Evolutionary conservation across 2,329 filamentous ascomycete genomes (phyloP).

Genomic region (Nemania sp.): DNA sequence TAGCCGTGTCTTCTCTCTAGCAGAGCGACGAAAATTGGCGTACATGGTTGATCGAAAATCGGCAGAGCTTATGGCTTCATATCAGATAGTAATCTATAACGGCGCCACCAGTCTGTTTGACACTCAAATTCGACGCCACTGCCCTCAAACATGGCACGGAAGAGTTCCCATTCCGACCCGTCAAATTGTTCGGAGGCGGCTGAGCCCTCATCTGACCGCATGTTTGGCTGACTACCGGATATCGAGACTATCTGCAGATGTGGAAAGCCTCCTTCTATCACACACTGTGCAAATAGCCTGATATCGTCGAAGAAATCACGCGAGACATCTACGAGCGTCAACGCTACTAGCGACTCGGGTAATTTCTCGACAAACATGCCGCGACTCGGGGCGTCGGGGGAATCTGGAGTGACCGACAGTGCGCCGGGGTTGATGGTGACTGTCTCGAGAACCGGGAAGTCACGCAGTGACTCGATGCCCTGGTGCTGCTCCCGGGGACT

Average conservation of each 20-base stretch:
- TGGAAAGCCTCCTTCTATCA: slow-evolving; percentile 33
- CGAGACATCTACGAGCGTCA: slow-evolving; percentile 38
- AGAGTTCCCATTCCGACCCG: slow-evolving; percentile 35
- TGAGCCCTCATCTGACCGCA: slow-evolving; percentile 24
- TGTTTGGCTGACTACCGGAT: slow-evolving; percentile 33
- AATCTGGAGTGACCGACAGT: slow-evolving; percentile 4
- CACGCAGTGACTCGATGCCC: slow-evolving; percentile 39
- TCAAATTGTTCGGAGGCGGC: slow-evolving; percentile 21
- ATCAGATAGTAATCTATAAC: slow-evolving; percentile 37
- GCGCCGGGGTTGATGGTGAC: slow-evolving; percentile 39
- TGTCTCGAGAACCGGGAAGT: slow-evolving; percentile 35
- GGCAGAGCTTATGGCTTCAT: slow-evolving; percentile 26
- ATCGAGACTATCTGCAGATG: slow-evolving; percentile 34
- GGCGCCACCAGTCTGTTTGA: slow-evolving; percentile 38
- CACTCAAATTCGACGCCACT: slow-evolving; percentile 34
- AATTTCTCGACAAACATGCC: slow-evolving; percentile 37
- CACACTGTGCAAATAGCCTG: slow-evolving; percentile 33
- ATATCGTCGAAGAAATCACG: slow-evolving; percentile 36
- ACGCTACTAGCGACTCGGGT: slow-evolving; percentile 32
- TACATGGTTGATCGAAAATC: slow-evolving; percentile 8
- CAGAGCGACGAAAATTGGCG: neutral
- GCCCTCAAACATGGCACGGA: slow-evolving; percentile 33
- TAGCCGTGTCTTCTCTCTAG: slow-evolving; percentile 10
- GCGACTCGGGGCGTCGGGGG: slow-evolving; percentile 12
- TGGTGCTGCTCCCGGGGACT: slow-evolving; percentile 37